A percentile compares a stretch with the other conserved stretches of the same genome.
phyloP scores from a whole-genome alignment of 495 filamentous ascomycete species.

The Penicillium psychrofluorescens region DNA sequence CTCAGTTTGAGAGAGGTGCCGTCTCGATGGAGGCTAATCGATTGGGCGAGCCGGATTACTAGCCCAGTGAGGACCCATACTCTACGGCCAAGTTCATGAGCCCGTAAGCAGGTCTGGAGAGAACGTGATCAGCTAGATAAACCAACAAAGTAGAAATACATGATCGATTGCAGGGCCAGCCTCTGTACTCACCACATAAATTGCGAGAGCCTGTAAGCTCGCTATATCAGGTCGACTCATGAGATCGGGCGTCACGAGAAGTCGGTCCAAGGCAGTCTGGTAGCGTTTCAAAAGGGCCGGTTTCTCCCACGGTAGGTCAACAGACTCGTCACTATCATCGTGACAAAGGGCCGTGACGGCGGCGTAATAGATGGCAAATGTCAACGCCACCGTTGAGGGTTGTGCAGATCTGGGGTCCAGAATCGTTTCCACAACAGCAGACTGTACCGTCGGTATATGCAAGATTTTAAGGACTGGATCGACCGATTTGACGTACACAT shows the following conservation, averaged over 20 bases:
- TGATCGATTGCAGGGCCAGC: too few relatives aligned
- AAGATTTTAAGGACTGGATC: slow-evolving; percentile 60
- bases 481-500: slow-evolving; percentile 51
- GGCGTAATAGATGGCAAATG: slow-evolving; percentile 31
- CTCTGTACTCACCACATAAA: slow-evolving; percentile 10
- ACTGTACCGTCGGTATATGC: slow-evolving; percentile 50
- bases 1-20: slow-evolving; percentile 16
- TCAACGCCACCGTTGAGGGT: slow-evolving; percentile 25
- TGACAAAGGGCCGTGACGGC: slow-evolving; percentile 20
- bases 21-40: slow-evolving; percentile 28
- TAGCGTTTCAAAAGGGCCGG: slow-evolving; percentile 22
- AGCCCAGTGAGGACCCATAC: slow-evolving; percentile 27
- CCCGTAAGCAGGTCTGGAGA: slow-evolving; percentile 14
- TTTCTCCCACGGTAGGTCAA: slow-evolving; percentile 19
- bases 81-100: slow-evolving; percentile 17
- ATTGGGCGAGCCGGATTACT: slow-evolving; percentile 23
- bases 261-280: slow-evolving; percentile 21
- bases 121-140: too few relatives aligned
- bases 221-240: slow-evolving; percentile 22
- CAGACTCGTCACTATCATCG: slow-evolving; percentile 6
- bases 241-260: slow-evolving; percentile 29
- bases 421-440: slow-evolving; percentile 23
- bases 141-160: too few relatives aligned
- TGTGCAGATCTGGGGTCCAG: slow-evolving; percentile 15
- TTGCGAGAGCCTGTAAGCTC: slow-evolving; percentile 23